Evolutionary conservation across 73 alveolate species (phyloP), one percentile per base, ranked within the genome.

Genomic region (Symbiodinium pilosum): DNA sequence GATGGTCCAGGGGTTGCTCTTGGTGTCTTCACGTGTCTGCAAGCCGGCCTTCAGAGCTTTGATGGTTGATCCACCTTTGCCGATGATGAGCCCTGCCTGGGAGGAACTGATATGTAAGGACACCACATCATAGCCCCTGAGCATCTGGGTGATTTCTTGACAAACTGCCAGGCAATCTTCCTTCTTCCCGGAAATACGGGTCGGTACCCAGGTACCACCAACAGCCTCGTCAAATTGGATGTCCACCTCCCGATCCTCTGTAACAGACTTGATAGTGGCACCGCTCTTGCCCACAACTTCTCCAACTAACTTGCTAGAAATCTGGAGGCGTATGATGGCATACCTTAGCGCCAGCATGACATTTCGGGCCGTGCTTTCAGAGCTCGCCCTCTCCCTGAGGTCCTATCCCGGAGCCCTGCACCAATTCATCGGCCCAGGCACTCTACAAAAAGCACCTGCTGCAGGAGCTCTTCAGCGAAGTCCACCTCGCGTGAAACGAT

Each of bases 281-380:
- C 93, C 93, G 38, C 51, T 86, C 93, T 54, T 87, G 64, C 94
- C 94, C 68, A 87, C 54, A 3, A 87, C 56, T 51, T 86, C 93
- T 20, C 68, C n/a, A 42, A 47, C 73, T 43, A 87, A 39, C 54
- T 39, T 36, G 68, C 71, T 87, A 85, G 43, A 54, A 32, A 87
- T 32, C n/a, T 52, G 4, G 30, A 87, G 64, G 85, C 40, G 54
- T 11, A 54, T 56, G 30, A 28, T 30, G 86, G 68, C 42, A 39
- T 54, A 87, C 56, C 71, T 59, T 36, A 38, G 52, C 30, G 11
- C 28, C 71, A 21, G 71, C 30, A 30, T 21, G 71, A 54, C 8
- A 21, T 21, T 54, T 30, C 26, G 71, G 4, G 71, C 30, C 16
- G 2, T 54, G 4, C 21, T 51, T 54, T 54, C 71, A 54, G 16